Percentiles rank a stretch among this genome's conserved stretches.
phyloP scores from a whole-genome alignment of 2,329 filamentous ascomycete species.

The Talaromyces sp. region DNA sequence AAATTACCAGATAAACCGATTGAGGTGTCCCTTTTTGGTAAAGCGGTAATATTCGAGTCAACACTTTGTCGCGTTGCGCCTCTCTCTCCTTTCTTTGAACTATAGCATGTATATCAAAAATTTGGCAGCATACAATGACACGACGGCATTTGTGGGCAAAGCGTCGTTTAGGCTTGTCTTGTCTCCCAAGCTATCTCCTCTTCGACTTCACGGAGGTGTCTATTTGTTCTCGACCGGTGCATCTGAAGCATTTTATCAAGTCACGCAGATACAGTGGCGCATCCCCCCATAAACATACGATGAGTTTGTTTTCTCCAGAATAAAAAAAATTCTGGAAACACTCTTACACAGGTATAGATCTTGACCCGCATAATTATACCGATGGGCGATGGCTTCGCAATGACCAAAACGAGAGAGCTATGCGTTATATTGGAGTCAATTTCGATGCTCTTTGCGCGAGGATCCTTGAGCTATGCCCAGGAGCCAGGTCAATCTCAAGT shows the following conservation, averaged over 20 bases:
- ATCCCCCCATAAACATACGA: background rate
- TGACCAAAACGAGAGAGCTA: constrained; percentile 34
- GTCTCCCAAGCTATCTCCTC: background rate
- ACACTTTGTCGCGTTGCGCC: no score
- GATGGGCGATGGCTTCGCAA: constrained; percentile 37
- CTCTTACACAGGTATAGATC: background rate
- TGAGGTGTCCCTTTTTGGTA: no score
- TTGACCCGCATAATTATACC: constrained; percentile 33
- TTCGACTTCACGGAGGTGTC: background rate
- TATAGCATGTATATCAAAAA: background rate
- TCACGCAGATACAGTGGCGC: background rate
- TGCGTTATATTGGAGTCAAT: constrained; percentile 40
- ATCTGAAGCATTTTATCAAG: background rate
- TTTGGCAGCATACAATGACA: constrained; percentile 2
- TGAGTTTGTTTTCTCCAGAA: background rate
- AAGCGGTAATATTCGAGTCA: no score
- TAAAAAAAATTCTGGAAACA: background rate
- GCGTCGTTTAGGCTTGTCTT: background rate
- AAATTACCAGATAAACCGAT: no score
- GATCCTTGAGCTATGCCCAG: constrained; percentile 36
- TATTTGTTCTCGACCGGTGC: background rate
- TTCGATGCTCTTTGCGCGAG: constrained; percentile 38
- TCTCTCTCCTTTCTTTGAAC: no score
- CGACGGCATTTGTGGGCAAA: background rate
- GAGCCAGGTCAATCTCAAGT: constrained; percentile 30